Conservation (phyloP, 495 filamentous ascomycete species). For the Penicillium taxi region DNA sequence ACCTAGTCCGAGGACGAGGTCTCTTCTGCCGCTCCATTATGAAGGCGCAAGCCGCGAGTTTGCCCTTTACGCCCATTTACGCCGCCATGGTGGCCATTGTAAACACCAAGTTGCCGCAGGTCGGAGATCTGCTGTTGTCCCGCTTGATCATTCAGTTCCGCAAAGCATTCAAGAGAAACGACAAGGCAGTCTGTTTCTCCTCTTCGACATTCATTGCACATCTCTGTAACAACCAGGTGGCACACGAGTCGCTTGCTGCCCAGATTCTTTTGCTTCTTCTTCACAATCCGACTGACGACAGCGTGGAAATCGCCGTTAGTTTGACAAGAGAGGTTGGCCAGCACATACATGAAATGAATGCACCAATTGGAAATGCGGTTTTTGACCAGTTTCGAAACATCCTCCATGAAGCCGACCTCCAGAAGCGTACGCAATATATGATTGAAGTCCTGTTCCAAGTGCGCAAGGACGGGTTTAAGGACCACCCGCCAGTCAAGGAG, state of each 20-base stretch:
- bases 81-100: constrained; percentile 93
- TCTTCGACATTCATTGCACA: constrained; percentile 93
- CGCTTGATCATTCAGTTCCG: constrained; percentile 86
- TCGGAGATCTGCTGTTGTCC: constrained; percentile 83
- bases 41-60: constrained; percentile 94
- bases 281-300: constrained; percentile 92
- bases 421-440: constrained; percentile 96
- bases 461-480: constrained; percentile 92
- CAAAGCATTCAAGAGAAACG: constrained; percentile 92
- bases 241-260: constrained; percentile 84
- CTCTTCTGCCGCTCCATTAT: constrained; percentile 92
- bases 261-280: constrained; percentile 85
- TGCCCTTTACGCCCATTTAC: constrained; percentile 92
- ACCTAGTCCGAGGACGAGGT: constrained; percentile 81
- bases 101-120: constrained; percentile 92
- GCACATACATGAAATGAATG: constrained; percentile 89
- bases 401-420: constrained; percentile 89
- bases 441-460: constrained; percentile 97
- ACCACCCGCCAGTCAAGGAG: constrained; percentile 81
- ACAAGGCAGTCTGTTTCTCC: constrained; percentile 88
- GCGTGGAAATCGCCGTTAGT: constrained; percentile 93
- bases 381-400: constrained; percentile 95
- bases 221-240: constrained; percentile 88
- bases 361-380: constrained; percentile 73
- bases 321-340: constrained; percentile 85